Evolutionary conservation across 1,139 yeast genomes (phyloP), one percentile per base, ranked within the genome.

Genomic region (Lodderomyces beijingensis): DNA sequence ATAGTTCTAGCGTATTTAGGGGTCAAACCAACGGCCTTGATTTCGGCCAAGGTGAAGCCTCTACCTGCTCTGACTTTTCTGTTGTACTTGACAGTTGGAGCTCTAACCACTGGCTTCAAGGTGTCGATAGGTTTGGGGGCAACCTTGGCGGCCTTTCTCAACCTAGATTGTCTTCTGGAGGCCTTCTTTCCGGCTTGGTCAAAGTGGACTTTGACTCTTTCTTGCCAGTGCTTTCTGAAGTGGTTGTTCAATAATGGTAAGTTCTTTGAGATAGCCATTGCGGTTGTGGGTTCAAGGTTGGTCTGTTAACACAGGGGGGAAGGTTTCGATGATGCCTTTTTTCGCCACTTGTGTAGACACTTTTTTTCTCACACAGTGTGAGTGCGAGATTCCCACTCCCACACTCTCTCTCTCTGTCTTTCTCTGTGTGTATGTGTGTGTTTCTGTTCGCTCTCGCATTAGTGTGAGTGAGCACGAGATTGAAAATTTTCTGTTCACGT

Each of bases 161-260:
- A 85, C 76, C 98, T 86, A 54, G 95, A 83, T 57, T 75, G 77
- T 78, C 98, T 85, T 82, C 98, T 87, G 53, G 94, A 79, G 63
- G 77, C 89, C 83, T 91, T 91, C 83, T 88, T 87, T 70, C 97
- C 97, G 62, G 97, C 95, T 79, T 91, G 97, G 89, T 89, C 96
- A 66, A 89, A 83, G 88, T 91, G 96, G 61, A 87, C 95, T 72
- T 78, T 86, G 79, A 91, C 99, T 70, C 98, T 87, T 75, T 86
- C 95, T 78, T 91, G 97, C 99, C 99, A 91, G 95, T 88, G 91
- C 86, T 91, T 91, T 79, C 93, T 82, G 87, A 85, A 85, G 77
- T 85, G 95, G 77, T 83, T 83, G 79, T 83, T 84, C 77, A 82
- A 88, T 79, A 89, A 77, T 82, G 96, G 95, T 74, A 83, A 77